phyloP scores from a whole-genome alignment of 2,329 filamentous ascomycete genomes.

The Xylaria sp. region DNA sequence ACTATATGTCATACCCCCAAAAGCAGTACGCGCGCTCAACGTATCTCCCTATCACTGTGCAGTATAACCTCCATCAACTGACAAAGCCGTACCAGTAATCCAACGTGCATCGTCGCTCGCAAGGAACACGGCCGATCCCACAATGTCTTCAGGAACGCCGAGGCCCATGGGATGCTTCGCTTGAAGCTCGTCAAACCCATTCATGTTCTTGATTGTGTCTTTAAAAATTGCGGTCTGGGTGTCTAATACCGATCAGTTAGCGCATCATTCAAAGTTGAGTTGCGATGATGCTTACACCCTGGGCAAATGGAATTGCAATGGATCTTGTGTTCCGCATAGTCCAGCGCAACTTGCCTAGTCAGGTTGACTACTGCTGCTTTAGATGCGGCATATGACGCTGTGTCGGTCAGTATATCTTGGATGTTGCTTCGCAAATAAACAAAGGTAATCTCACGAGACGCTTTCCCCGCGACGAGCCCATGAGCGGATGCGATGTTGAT shows the following conservation, averaged over 20 bases:
- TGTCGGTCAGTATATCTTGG: background rate
- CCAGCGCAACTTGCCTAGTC: slow-evolving; percentile 24
- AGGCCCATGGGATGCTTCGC: slow-evolving; percentile 21
- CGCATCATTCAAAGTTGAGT: background rate
- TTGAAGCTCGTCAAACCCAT: background rate
- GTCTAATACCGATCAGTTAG: slow-evolving; percentile 19
- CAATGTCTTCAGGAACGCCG: slow-evolving; percentile 18
- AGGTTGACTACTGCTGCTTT: slow-evolving; percentile 22
- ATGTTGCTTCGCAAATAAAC: background rate
- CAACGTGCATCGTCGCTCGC: slow-evolving; percentile 17
- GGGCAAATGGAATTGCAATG: slow-evolving; percentile 53
- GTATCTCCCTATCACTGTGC: slow-evolving; percentile 10
- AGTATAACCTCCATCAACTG: slow-evolving; percentile 24
- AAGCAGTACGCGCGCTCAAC: background rate
- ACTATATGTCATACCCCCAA: too few species aligned
- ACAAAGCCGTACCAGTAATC: slow-evolving; percentile 15
- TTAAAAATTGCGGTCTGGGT: slow-evolving; percentile 35
- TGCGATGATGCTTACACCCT: slow-evolving; percentile 53
- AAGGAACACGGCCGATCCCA: slow-evolving; percentile 24
- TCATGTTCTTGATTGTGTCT: slow-evolving; percentile 24
- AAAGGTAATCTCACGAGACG: slow-evolving; percentile 42
- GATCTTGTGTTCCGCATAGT: slow-evolving; percentile 29
- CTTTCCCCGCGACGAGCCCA: slow-evolving; percentile 52
- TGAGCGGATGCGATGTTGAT: slow-evolving; percentile 60
- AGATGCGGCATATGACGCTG: slow-evolving; percentile 53